These are phyloP conservation scores for Thelephora ganbajun DNA, from an alignment of 768 basidiomycete species.

Conservation along the genomic window DNA sequence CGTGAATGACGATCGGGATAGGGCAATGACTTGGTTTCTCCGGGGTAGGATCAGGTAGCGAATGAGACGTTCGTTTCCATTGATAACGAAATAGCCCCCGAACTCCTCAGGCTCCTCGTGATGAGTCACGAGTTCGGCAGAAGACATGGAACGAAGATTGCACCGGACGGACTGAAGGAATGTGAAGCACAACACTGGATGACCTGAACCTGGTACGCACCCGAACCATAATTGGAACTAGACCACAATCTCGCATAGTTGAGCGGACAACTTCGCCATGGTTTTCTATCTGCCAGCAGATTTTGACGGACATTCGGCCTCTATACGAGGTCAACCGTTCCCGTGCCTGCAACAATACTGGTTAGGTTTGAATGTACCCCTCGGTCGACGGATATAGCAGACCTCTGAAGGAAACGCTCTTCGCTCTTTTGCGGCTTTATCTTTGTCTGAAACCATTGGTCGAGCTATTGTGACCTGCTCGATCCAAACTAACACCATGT, in stretches of 20 bases:
- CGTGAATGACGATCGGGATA: constrained; percentile 80
- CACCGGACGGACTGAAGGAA: constrained; percentile 68
- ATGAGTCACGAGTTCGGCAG: constrained; percentile 72
- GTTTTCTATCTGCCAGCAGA: constrained; percentile 60
- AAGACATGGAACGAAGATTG: constrained; percentile 76
- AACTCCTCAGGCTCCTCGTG: constrained; percentile 98
- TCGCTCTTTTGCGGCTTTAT: constrained; percentile 57
- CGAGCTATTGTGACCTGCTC: constrained; percentile 70
- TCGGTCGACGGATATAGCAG: constrained; percentile 7
- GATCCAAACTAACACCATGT: constrained; percentile 67
- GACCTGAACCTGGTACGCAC: constrained; percentile 23
- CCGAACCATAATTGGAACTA: constrained; percentile 93
- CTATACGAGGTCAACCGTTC: constrained; percentile 89
- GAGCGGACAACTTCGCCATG: constrained; percentile 46
- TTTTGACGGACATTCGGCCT: constrained; percentile 74
- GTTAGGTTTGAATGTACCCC: background rate
- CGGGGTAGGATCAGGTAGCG: constrained; percentile 95
- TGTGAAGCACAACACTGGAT: background rate
- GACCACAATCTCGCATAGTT: constrained; percentile 73
- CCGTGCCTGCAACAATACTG: constrained; percentile 46
- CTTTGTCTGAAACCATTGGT: constrained; percentile 81
- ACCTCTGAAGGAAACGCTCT: constrained; percentile 87
- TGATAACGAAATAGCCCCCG: constrained; percentile 97
- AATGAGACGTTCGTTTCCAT: constrained; percentile 97
- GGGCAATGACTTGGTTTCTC: constrained; percentile 87